Conservation (phyloP, 768 basidiomycete genomes). For the Kwoniella bestiolae region DNA sequence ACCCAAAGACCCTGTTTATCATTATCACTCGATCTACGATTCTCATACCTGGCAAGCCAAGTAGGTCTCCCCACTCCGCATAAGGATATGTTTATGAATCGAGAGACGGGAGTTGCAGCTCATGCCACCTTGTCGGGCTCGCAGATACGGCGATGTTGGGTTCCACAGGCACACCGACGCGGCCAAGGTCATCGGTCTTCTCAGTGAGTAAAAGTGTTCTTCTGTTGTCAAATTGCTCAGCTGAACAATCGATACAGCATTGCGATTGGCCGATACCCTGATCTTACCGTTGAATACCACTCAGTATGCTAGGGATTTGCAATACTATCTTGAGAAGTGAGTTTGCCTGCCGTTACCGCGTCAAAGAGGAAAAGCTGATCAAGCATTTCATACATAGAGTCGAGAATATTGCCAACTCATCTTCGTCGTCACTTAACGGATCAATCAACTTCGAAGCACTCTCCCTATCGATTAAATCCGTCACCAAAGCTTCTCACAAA, state of each 20-base stretch:
- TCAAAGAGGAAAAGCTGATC: slow-evolving; percentile 1
- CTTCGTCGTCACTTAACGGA: slow-evolving; percentile 21
- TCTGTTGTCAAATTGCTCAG: not conserved
- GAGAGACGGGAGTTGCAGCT: not conserved
- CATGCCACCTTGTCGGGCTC: not conserved
- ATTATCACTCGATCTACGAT: slow-evolving; percentile 78
- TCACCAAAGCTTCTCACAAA: slow-evolving; percentile 51
- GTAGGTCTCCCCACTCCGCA: slow-evolving; percentile 48
- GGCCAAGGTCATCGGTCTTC: slow-evolving; percentile 69
- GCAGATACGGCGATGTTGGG: slow-evolving; percentile 68
- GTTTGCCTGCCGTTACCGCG: not conserved
- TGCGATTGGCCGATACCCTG: slow-evolving; percentile 65
- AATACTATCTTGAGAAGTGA: slow-evolving; percentile 64
- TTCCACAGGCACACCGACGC: slow-evolving; percentile 74
- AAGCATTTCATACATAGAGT: slow-evolving; percentile 59
- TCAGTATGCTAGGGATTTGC: slow-evolving; percentile 67
- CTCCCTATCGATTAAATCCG: slow-evolving; percentile 46
- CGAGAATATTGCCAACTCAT: slow-evolving; percentile 59
- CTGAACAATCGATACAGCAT: slow-evolving; percentile 32
- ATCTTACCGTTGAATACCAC: slow-evolving; percentile 72
- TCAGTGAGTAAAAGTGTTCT: slow-evolving; percentile 56
- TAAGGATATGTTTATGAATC: too few relatives aligned
- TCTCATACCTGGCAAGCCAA: slow-evolving; percentile 72
- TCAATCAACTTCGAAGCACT: slow-evolving; percentile 52
- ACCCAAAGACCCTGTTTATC: slow-evolving; percentile 63